Evolutionary conservation across 169 alveolate genomes (phyloP).

Genomic region (Eimeria praecox): DNA sequence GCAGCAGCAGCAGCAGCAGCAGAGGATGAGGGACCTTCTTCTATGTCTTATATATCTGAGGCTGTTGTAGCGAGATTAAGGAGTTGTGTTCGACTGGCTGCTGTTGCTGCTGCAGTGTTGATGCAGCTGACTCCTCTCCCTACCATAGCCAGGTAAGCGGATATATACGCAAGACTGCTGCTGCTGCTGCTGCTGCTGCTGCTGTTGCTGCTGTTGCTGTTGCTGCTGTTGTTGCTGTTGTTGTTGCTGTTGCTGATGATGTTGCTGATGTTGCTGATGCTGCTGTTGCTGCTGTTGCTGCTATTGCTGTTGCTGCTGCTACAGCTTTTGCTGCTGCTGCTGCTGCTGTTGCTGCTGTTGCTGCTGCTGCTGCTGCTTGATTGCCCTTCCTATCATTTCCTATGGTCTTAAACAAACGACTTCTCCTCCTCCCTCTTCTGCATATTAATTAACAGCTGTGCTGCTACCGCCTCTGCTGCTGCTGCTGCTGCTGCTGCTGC

Average conservation of each 20-base stretch:
- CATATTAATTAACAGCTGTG: no score
- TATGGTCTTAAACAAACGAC: no score
- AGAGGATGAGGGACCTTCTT: neutral
- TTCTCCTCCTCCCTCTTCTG: no score
- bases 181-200: neutral
- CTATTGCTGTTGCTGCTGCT: neutral
- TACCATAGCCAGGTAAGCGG: slow-evolving; percentile 46
- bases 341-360: neutral
- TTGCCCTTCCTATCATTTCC: no score
- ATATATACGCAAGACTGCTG: no score
- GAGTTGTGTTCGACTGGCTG: slow-evolving; percentile 13
- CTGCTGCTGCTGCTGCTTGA: slow-evolving; percentile 21
- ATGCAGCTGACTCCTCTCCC: slow-evolving; percentile 82
- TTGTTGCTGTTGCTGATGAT: neutral
- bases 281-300: no score
- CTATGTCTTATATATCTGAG: neutral
- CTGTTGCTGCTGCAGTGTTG: slow-evolving; percentile 69
- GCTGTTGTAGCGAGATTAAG: neutral
- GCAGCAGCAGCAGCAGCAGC: neutral
- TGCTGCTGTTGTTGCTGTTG: neutral
- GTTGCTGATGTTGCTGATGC: slow-evolving; percentile 10
- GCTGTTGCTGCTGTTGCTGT: neutral
- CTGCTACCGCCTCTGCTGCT: neutral
- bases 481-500: slow-evolving; percentile 17
- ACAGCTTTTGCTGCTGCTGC: neutral